Conservation (phyloP, 306 rosid species). For the Mucuna pruriens region DNA sequence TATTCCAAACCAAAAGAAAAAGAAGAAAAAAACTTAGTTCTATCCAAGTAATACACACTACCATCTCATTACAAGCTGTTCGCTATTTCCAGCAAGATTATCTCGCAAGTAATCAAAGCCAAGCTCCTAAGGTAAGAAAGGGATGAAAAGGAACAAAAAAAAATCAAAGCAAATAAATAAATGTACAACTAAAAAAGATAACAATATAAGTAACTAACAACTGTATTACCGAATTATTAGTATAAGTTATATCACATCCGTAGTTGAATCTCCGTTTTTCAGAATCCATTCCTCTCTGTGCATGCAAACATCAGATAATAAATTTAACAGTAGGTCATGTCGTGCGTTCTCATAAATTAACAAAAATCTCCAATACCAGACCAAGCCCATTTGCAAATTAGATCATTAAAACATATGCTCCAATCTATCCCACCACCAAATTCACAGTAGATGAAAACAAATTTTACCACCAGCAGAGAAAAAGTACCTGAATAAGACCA, state of each 20-base stretch:
- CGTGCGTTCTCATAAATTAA: slow-evolving; percentile 14
- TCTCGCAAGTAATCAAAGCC: slow-evolving; percentile 98
- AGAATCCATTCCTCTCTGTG: slow-evolving; percentile 79
- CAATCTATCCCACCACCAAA: slow-evolving; percentile 23
- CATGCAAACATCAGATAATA: slow-evolving; percentile 45
- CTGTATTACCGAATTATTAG: slow-evolving; percentile 85
- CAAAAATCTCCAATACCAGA: slow-evolving; percentile 23
- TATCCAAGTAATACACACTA: slow-evolving; percentile 43
- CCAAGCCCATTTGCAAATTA: slow-evolving; percentile 9
- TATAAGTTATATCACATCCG: slow-evolving; percentile 86
- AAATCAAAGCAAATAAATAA: slow-evolving; percentile 23
- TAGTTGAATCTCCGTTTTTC: slow-evolving; percentile 79
- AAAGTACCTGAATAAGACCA: slow-evolving; percentile 90
- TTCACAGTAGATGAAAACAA: background rate
- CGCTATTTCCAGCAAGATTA: slow-evolving; percentile 88
- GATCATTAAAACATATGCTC: slow-evolving; percentile 6
- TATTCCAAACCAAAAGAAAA: slow-evolving; percentile 9
- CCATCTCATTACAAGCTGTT: slow-evolving; percentile 98
- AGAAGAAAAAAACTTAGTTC: slow-evolving; percentile 26
- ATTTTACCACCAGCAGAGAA: slow-evolving; percentile 4
- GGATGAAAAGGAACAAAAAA: slow-evolving; percentile 3
- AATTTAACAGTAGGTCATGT: slow-evolving; percentile 4
- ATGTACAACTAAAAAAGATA: slow-evolving; percentile 35
- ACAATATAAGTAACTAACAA: slow-evolving; percentile 22
- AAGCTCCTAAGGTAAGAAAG: slow-evolving; percentile 68